These are phyloP conservation scores for Apium graveolens DNA, from an alignment of 129 eudicot genomes.

Conservation along the genomic window DNA sequence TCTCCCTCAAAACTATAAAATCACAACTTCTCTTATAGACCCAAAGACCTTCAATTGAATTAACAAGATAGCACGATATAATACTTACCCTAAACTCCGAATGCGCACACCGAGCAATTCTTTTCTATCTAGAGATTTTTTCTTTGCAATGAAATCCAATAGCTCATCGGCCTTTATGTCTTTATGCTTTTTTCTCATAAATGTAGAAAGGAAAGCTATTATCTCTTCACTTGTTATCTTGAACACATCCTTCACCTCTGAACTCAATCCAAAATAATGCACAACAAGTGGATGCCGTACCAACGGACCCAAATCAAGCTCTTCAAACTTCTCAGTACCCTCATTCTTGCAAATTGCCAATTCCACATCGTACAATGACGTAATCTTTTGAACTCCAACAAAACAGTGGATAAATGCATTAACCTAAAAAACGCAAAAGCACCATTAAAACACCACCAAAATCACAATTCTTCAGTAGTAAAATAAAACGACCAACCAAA, in stretches of 20 bases:
- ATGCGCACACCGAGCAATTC: constrained; percentile 60
- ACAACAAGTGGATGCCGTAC: constrained; percentile 57
- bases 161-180: constrained; percentile 40
- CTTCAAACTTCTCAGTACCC: constrained; percentile 61
- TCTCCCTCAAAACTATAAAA: neutral
- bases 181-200: constrained; percentile 25
- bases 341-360: constrained; percentile 70
- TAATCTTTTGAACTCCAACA: constrained; percentile 69
- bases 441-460: neutral
- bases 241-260: constrained; percentile 48
- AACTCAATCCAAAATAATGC: constrained; percentile 61
- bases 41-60: neutral
- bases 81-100: constrained; percentile 68
- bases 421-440: constrained; percentile 28
- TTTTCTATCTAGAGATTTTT: constrained; percentile 24
- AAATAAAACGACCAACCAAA: neutral
- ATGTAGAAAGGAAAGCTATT: constrained; percentile 35
- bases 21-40: too few species aligned
- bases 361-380: constrained; percentile 68
- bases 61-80: neutral
- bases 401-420: constrained; percentile 80
- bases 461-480: neutral
- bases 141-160: constrained; percentile 55
- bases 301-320: constrained; percentile 87
- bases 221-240: constrained; percentile 55